Evolutionary conservation across 805 yeast genomes (phyloP).

Genomic region (Pichia cabralensis): DNA sequence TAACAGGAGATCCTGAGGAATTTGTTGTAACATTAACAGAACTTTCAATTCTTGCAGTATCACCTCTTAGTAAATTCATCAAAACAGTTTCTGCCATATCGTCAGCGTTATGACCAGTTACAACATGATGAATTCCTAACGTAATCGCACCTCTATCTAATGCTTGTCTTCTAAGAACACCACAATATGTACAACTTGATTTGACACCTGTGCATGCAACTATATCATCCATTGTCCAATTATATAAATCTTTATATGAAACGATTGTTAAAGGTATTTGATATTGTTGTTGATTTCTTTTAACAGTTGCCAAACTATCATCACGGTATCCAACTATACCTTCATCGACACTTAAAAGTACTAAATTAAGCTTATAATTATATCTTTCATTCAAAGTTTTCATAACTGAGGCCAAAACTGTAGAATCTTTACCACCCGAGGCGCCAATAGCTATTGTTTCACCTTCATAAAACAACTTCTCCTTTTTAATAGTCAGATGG

Average conservation of each 20-base stretch:
- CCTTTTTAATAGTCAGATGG: constrained; percentile 73
- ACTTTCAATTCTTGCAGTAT: constrained; percentile 80
- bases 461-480: constrained; percentile 64
- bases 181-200: constrained; percentile 96
- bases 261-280: constrained; percentile 35
- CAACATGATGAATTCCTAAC: constrained; percentile 78
- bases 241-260: constrained; percentile 78
- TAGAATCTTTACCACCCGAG: constrained; percentile 96
- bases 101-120: constrained; percentile 98
- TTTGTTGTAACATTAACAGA: constrained; percentile 81
- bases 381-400: constrained; percentile 83
- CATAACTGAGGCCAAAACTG: constrained; percentile 83
- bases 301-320: constrained; percentile 93
- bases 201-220: constrained; percentile 90
- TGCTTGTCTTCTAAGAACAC: constrained; percentile 94
- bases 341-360: constrained; percentile 83
- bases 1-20: constrained; percentile 78
- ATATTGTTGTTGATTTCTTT: constrained; percentile 75
- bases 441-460: constrained; percentile 96
- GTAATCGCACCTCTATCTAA: constrained; percentile 91
- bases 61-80: constrained; percentile 95
- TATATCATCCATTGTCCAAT: constrained; percentile 98
- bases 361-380: constrained; percentile 78
- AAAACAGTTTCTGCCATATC: constrained; percentile 98
- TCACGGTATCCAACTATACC: constrained; percentile 97